A percentile compares a stretch with the other conserved stretches of the same genome.
These are phyloP conservation scores for Lanmaoa rubissima DNA, from an alignment of 768 basidiomycete genomes.

Conservation along the genomic window DNA sequence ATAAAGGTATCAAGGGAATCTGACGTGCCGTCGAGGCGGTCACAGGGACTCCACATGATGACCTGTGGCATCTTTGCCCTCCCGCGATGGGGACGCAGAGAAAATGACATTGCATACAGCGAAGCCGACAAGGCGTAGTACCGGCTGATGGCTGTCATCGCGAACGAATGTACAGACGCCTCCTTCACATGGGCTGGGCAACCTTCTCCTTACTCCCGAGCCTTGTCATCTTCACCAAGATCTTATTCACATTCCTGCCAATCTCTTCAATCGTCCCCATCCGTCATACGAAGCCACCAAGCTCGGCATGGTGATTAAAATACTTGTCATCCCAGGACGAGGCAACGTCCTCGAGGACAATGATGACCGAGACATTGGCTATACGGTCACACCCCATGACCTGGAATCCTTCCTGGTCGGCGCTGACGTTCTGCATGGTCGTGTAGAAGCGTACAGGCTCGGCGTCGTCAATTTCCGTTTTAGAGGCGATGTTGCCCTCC, in stretches of 20 bases:
- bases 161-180: slow-evolving; percentile 11
- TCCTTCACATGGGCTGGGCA: slow-evolving; percentile 15
- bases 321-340: slow-evolving; percentile 6
- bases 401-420: slow-evolving; percentile 8
- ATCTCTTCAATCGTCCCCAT: slow-evolving; percentile 2
- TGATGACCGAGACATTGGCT: slow-evolving; percentile 10
- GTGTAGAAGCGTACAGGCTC: slow-evolving; percentile 4
- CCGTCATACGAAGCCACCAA: slow-evolving; percentile 13
- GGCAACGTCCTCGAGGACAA: slow-evolving; percentile 11
- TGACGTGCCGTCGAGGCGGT: slow-evolving; percentile 2
- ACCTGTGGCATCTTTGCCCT: slow-evolving; percentile 12
- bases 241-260: background rate
- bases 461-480: slow-evolving; percentile 11
- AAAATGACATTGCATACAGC: slow-evolving; percentile 23
- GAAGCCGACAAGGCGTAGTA: slow-evolving; percentile 24
- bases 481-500: background rate
- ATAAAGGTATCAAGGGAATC: slow-evolving; percentile 13
- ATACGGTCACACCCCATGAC: slow-evolving; percentile 2
- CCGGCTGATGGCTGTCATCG: slow-evolving; percentile 16
- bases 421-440: slow-evolving; percentile 1
- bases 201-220: slow-evolving; percentile 12
- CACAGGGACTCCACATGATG: slow-evolving; percentile 14
- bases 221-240: slow-evolving; percentile 7
- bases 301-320: slow-evolving; percentile 9
- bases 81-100: slow-evolving; percentile 13